These are phyloP conservation scores for Saccharum spontaneum DNA, from an alignment of 176 grass and related monocot species.

Conservation along the genomic window DNA sequence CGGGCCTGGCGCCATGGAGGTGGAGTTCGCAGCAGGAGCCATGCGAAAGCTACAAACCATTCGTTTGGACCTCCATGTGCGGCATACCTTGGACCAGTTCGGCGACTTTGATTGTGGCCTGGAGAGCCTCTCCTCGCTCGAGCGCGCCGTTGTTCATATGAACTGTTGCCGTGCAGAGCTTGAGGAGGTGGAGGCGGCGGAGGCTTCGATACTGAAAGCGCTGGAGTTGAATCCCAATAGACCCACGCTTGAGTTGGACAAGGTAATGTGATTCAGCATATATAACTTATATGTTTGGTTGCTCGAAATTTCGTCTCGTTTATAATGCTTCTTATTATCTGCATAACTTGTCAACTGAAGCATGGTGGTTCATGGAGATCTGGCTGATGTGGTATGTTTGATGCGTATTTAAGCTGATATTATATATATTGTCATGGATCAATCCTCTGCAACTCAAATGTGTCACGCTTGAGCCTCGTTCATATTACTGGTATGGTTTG, in stretches of 20 bases:
- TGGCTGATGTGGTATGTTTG: neutral
- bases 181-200: neutral
- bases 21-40: neutral
- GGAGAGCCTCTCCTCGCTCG: neutral
- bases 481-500: neutral
- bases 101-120: neutral
- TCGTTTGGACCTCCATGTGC: neutral
- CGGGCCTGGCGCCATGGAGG: neutral
- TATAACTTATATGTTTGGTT: neutral
- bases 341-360: neutral
- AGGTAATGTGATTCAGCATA: neutral
- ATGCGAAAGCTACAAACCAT: neutral
- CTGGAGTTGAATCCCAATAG: neutral
- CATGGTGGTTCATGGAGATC: neutral
- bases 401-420: neutral
- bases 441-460: neutral
- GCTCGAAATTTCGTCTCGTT: neutral
- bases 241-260: neutral
- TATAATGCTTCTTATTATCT: neutral
- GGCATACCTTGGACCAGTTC: neutral
- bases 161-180: neutral
- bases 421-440: neutral
- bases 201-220: neutral
- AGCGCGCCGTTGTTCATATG: neutral
- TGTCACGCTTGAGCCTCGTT: neutral